These are phyloP conservation scores for Trichoderma sp. DNA, from an alignment of 2,329 filamentous ascomycete genomes.

Conservation along the genomic window DNA sequence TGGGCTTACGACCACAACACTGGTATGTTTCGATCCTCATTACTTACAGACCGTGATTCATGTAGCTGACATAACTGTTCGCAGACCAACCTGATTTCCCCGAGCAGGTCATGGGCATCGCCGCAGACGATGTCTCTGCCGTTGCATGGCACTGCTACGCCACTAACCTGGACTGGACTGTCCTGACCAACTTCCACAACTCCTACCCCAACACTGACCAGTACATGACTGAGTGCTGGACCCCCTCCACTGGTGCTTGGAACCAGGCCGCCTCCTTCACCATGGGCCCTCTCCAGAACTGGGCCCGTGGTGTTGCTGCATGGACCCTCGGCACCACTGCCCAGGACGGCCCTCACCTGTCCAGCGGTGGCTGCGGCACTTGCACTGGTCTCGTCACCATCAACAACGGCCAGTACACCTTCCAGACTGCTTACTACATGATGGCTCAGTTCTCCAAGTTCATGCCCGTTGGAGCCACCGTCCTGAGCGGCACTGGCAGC, in stretches of 20 bases:
- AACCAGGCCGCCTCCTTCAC: slow-evolving; percentile 42
- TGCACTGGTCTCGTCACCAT: slow-evolving; percentile 54
- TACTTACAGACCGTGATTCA: background rate
- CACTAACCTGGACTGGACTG: slow-evolving; percentile 33
- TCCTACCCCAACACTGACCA: slow-evolving; percentile 38
- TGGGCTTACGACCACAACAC: slow-evolving; percentile 32
- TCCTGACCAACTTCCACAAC: slow-evolving; percentile 38
- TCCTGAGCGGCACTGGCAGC: slow-evolving; percentile 42
- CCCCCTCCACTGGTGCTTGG: slow-evolving; percentile 34
- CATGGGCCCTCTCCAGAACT: slow-evolving; percentile 48
- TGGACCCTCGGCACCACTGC: slow-evolving; percentile 45
- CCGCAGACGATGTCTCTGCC: slow-evolving; percentile 31
- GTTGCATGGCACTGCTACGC: slow-evolving; percentile 43
- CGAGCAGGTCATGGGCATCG: slow-evolving; percentile 36
- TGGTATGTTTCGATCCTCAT: slow-evolving; percentile 21
- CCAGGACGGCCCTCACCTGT: slow-evolving; percentile 41
- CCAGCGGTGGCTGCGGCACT: slow-evolving; percentile 35
- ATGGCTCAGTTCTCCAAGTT: slow-evolving; percentile 50
- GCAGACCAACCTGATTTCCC: slow-evolving; percentile 35
- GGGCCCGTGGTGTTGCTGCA: slow-evolving; percentile 41
- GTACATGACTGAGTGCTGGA: slow-evolving; percentile 50
- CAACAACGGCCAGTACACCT: slow-evolving; percentile 45
- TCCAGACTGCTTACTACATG: slow-evolving; percentile 50
- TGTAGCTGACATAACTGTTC: background rate
- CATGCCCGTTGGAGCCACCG: slow-evolving; percentile 43